Evolutionary conservation across 345 rosid species (phyloP), one percentile per base, ranked within the genome.

Genomic region (Psidium guajava): DNA sequence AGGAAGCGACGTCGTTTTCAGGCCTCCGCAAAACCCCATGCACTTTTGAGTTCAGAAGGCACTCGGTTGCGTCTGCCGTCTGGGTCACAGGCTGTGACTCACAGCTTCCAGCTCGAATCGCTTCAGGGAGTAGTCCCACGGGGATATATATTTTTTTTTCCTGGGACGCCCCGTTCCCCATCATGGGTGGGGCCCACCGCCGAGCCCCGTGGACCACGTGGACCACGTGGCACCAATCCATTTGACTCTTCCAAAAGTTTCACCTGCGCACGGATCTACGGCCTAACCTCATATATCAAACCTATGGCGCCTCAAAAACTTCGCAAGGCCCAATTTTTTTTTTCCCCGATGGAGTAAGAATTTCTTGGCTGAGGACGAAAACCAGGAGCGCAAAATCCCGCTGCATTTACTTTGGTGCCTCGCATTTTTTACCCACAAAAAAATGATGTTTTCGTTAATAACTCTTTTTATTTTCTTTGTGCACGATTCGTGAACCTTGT

Each of bases 401-500:
- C 12, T 64, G 8, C 6, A 64, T 64, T 64, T 32, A 64, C 13
- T 64, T 32, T 4, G 22, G 3, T 47, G 50, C 77, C 24, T 16
- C 0, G 8, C 44, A 16, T 32, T 64, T 64, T 32, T 8, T 44
- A 6, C 6, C 6, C 47, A 4, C 5, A 44, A 8, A 20, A 28
- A 7, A 28, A 15, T 1, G 32, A 32, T 32, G 28, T 15, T 32
- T 16, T 6, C 36, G 1, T 27, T 25, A 25, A 25, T 7, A n/a
- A 58, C 64, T 58, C 12, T 6, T 3, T n/a, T n/a, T 6, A 18
- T 58, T 10, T 5, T 28, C 8, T 28, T 28, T 15, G 15, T 14
- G 1, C 6, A 4, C 6, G 0, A 1, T 8, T 11, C 24, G 8
- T 2, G 2, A 1, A 69, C 6, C 44, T 64, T 32, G 0, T 5